Base-by-base conservation (phyloP, 257 asterid species). In the Solanum chaucha region DNA sequence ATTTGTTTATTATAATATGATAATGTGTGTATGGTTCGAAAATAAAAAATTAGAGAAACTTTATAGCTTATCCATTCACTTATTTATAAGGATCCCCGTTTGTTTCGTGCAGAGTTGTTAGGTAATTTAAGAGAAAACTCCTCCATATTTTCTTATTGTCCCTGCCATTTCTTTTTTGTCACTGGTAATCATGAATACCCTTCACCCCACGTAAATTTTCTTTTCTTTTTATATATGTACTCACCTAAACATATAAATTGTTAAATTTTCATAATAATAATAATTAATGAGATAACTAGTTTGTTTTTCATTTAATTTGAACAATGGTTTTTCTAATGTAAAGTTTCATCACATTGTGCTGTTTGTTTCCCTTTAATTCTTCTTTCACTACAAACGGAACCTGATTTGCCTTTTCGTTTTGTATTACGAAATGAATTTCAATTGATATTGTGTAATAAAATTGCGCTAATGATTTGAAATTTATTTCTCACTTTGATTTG, bases 41-140 rank as follows among this genome's bases (percentile, higher is more conserved):
- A 78, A 74, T 74, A 4, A 75, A 75, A n/a, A n/a, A 75, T 6
- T 26, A 64, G 35, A 10, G 32, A 71, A 40, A 85, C 5, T 38
- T 85, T 40, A 68, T 46, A 17, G 83, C 46, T 41, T 67, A n/a
- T 85, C 87, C 87, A 85, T 85, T 85, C 82, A 30, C 87, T 68
- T 38, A 65, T 28, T 65, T 68, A 68, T 28, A 85, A 73, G 87
- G 87, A 85, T 28, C 68, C 14, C 77, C 77, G 61, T 85, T 85
- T 64, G 5, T 64, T 59, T 84, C 78, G 59, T 64, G 67, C 85
- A 80, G 8, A 80, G 26, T 80, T 26, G 68, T 80, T 78, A 44
- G 41, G 26, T 46, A 80, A 80, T 80, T 80, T 80, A 80, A 80
- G 85, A 80, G 68, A 81, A 81, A 81, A 78, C 30, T 17, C 17